phyloP scores from a whole-genome alignment of 371 early-diverging fungal species.

The Mortierella sp. region DNA sequence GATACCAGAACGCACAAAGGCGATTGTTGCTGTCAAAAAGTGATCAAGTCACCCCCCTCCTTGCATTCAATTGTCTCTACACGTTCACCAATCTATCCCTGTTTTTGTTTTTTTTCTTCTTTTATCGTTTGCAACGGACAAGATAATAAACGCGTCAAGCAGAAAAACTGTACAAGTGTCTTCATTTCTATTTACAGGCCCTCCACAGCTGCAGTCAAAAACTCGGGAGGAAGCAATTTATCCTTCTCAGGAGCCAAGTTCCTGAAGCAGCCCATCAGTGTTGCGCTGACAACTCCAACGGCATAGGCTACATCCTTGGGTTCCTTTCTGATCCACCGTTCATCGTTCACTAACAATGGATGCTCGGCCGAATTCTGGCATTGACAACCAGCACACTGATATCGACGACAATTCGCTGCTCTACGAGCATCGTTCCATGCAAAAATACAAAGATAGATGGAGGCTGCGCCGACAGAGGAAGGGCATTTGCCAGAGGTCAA shows the following conservation, averaged over 20 bases:
- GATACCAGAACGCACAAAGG: slow-evolving; percentile 85
- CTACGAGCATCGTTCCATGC: slow-evolving; percentile 61
- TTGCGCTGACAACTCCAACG: slow-evolving; percentile 63
- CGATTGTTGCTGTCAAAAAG: slow-evolving; percentile 80
- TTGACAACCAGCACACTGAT: slow-evolving; percentile 41
- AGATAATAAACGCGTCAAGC: no score
- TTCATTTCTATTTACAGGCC: slow-evolving; percentile 17
- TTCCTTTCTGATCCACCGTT: slow-evolving; percentile 49
- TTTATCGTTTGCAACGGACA: neutral
- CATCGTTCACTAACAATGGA: slow-evolving; percentile 31
- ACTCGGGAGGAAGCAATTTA: slow-evolving; percentile 52
- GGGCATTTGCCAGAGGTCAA: slow-evolving; percentile 70
- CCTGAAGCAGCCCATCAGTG: slow-evolving; percentile 62
- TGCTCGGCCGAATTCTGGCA: slow-evolving; percentile 11
- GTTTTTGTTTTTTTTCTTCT: slow-evolving; percentile 2
- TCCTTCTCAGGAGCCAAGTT: slow-evolving; percentile 57
- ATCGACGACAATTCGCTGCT: slow-evolving; percentile 43
- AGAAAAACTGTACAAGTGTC: no score
- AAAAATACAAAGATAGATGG: slow-evolving; percentile 65
- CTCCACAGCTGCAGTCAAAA: slow-evolving; percentile 37
- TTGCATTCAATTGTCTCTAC: neutral
- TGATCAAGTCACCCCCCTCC: slow-evolving; percentile 56
- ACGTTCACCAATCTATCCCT: no score
- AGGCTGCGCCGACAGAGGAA: slow-evolving; percentile 66
- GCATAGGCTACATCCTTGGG: slow-evolving; percentile 61